Evolutionary conservation across 2,329 filamentous ascomycete species (phyloP).

Genomic region (Sporothrix protearum): DNA sequence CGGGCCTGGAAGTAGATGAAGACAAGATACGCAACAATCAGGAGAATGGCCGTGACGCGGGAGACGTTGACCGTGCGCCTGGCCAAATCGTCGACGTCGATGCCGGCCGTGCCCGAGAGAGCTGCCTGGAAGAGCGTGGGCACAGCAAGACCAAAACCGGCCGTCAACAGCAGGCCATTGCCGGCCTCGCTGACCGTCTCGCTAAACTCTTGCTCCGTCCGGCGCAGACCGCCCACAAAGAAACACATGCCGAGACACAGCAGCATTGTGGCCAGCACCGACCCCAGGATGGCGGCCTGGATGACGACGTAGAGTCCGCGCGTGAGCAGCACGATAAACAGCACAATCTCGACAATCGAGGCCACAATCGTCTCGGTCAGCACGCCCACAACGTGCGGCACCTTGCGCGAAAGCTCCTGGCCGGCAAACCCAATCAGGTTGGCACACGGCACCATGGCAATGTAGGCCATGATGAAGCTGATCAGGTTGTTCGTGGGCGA

Average conservation of each 20-base stretch:
- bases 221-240: conserved; percentile 67
- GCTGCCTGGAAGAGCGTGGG: conserved; percentile 56
- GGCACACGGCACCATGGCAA: conserved; percentile 73
- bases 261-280: conserved; percentile 76
- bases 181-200: conserved; percentile 75
- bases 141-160: conserved; percentile 52
- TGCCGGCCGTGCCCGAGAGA: conserved; percentile 33
- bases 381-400: conserved; percentile 68
- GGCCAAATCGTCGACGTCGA: conserved; percentile 42
- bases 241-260: conserved; percentile 79
- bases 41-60: conserved; percentile 65
- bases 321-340: conserved; percentile 72
- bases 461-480: conserved; percentile 68
- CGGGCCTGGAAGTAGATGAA: conserved; percentile 71
- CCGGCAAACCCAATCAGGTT: conserved; percentile 74
- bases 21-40: conserved; percentile 64
- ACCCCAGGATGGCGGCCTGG: conserved; percentile 77
- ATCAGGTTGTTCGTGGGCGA: conserved; percentile 48
- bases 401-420: conserved; percentile 67
- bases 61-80: conserved; percentile 62
- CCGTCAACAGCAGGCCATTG: conserved; percentile 71
- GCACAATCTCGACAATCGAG: conserved; percentile 74
- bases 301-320: conserved; percentile 62
- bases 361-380: conserved; percentile 62
- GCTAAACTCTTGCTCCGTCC: conserved; percentile 68